phyloP scores from a whole-genome alignment of 169 alveolate genomes.

The Plasmodium knowlesi region DNA sequence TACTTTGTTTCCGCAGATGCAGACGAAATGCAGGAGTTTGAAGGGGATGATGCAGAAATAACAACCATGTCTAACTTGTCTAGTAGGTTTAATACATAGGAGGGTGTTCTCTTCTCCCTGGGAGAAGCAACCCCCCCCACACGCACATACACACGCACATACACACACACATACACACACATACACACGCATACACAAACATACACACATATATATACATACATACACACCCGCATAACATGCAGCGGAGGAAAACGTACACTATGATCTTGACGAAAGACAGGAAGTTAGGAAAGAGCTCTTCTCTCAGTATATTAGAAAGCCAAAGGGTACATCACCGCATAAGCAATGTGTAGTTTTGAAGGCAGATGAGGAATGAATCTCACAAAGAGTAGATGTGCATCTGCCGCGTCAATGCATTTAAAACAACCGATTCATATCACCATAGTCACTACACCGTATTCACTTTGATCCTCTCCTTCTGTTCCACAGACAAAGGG shows the following conservation, averaged over 20 bases:
- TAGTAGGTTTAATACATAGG: not conserved
- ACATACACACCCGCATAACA: not conserved
- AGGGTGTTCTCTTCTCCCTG: not conserved
- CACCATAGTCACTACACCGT: too few species aligned
- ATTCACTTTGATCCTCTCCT: not conserved
- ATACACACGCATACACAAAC: too few species aligned
- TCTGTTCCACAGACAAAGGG: constrained; percentile 17
- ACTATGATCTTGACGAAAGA: constrained; percentile 45
- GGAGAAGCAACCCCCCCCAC: not conserved
- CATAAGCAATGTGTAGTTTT: not conserved
- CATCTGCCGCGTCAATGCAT: not conserved
- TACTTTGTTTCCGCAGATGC: not conserved
- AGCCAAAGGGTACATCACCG: constrained; percentile 16
- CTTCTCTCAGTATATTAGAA: constrained; percentile 51
- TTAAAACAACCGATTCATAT: too few species aligned
- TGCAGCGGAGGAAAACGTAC: constrained; percentile 49
- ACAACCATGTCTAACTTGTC: constrained; percentile 63
- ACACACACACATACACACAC: too few species aligned
- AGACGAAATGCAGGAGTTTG: constrained; percentile 39
- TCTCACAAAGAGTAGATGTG: not conserved
- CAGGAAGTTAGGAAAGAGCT: constrained; percentile 68
- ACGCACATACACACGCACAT: not conserved
- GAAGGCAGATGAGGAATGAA: not conserved
- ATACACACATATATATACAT: not conserved
- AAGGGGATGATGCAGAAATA: constrained; percentile 23